Percentiles rank a stretch among this genome's conserved stretches.
Evolutionary conservation across 1,139 yeast genomes (phyloP).

Genomic region (Geotrichum reessii): DNA sequence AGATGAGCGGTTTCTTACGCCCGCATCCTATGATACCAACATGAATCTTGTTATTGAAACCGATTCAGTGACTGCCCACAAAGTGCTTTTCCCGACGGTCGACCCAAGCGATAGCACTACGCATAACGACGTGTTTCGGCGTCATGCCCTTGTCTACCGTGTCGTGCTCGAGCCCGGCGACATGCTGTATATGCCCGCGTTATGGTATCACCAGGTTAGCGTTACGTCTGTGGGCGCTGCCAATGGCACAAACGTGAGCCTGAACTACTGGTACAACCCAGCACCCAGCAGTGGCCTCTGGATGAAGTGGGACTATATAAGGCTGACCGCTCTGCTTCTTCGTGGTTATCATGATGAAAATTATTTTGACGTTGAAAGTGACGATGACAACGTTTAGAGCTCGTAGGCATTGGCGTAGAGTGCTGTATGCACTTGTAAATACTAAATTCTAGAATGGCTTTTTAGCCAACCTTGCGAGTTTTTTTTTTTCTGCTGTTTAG

Average conservation of each 20-base stretch:
- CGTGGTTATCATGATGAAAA: slow-evolving; percentile 30
- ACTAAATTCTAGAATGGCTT: slow-evolving; percentile 1
- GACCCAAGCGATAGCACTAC: slow-evolving; percentile 29
- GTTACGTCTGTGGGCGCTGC: slow-evolving; percentile 23
- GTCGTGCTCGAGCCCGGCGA: slow-evolving; percentile 37
- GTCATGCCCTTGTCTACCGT: slow-evolving; percentile 27
- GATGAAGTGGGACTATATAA: slow-evolving; percentile 34
- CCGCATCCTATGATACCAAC: slow-evolving; percentile 6
- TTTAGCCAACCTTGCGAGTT: no score
- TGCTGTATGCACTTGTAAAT: no score
- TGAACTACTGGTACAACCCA: slow-evolving; percentile 39
- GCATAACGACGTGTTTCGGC: slow-evolving; percentile 20
- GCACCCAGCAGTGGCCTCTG: slow-evolving; percentile 29
- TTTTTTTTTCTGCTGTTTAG: no score
- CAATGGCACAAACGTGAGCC: slow-evolving; percentile 30
- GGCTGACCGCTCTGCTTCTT: slow-evolving; percentile 26
- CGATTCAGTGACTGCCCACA: neutral
- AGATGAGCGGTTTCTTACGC: slow-evolving; percentile 25
- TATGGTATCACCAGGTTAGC: slow-evolving; percentile 40
- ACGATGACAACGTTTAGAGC: neutral
- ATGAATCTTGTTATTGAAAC: slow-evolving; percentile 2
- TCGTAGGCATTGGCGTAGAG: no score
- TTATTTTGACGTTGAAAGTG: slow-evolving; percentile 22
- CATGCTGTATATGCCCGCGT: slow-evolving; percentile 38
- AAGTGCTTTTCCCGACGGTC: slow-evolving; percentile 33